A percentile compares a stretch with the other conserved stretches of the same genome.
Evolutionary conservation across 306 rosid genomes (phyloP).

Genomic region (Cyclanthera cordifolia): DNA sequence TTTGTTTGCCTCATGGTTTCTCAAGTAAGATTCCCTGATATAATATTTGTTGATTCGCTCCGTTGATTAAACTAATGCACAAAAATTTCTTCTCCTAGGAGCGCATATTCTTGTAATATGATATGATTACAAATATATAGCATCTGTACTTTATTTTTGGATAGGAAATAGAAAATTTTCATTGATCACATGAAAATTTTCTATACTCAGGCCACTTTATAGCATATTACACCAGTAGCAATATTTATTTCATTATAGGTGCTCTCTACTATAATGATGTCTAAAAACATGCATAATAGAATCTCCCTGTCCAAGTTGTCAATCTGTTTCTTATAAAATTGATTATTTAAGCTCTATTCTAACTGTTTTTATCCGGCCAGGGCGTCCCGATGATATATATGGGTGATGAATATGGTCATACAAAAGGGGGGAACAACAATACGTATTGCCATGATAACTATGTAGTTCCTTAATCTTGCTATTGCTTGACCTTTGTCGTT

Average conservation of each 20-base stretch:
- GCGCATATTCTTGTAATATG: not conserved
- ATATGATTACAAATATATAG: not conserved
- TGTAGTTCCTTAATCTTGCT: slow-evolving; percentile 37
- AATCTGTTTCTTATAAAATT: not conserved
- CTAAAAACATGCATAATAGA: not conserved
- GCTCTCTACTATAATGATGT: not conserved
- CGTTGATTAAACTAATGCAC: not conserved
- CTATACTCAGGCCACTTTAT: not conserved
- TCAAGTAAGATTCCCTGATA: slow-evolving; percentile 41
- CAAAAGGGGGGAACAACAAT: slow-evolving; percentile 98
- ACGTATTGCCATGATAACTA: slow-evolving; percentile 90
- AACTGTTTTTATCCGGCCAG: slow-evolving; percentile 32
- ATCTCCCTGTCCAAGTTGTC: not conserved
- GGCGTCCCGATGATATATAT: slow-evolving; percentile 88
- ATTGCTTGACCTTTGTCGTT: not conserved
- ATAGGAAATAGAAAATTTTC: too few species aligned
- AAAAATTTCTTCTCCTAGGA: not conserved
- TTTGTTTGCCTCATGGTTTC: slow-evolving; percentile 85
- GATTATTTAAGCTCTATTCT: not conserved
- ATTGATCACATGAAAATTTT: too few species aligned
- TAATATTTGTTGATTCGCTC: not conserved
- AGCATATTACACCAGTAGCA: not conserved
- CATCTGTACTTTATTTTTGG: too few species aligned
- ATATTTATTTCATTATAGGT: not conserved
- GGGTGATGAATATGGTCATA: slow-evolving; percentile 98